Base-by-base conservation (phyloP, 805 yeast genomes). In the Gaillardinia entomophila region DNA sequence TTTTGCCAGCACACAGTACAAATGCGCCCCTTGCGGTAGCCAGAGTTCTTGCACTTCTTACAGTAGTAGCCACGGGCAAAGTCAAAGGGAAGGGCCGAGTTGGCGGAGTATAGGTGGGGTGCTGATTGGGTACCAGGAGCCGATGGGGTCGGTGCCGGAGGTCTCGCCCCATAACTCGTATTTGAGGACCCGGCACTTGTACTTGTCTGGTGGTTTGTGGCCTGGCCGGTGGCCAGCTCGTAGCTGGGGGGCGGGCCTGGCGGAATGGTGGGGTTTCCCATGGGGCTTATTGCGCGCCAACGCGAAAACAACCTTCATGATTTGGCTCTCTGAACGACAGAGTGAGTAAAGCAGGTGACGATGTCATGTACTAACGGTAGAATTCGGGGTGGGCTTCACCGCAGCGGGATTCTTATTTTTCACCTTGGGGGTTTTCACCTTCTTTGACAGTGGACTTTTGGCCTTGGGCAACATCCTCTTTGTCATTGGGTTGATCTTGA, bases 351-450 rank as follows among this genome's bases (percentile, higher is more conserved):
- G 16, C 3, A 6, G 3, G 3, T 7, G 12, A 15, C 19, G 24
- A n/a, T 4, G 5, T 8, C 10, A 16, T 20, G n/a, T 3, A 49
- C 55, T 15, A 26, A 20, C 4, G 19, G 12, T 39, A 85, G 95
- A 88, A 60, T 79, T 82, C 49, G 97, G 97, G 24, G 96, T 86
- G 13, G 96, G 86, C 2, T 82, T 88, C 68, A 85, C 96, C 3
- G 88, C 94, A 12, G 83, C 82, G 22, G 96, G 95, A 6, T 73
- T 81, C 30, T 51, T 83, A 16, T 80, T 87, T 52, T 83, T 92
- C 57, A 49, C 85, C 4, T 64, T 90, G 14, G 98, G 98, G 5
- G 71, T 90, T 19, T 48, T 88, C 48, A 75, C 95, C 12, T 77
- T 90, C 42, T 92, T 92, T 51, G 97, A 92, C 53, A 69, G 95